Evolutionary conservation across 2,329 filamentous ascomycete genomes (phyloP).

Genomic region (Sarocladiaceae sp.): DNA sequence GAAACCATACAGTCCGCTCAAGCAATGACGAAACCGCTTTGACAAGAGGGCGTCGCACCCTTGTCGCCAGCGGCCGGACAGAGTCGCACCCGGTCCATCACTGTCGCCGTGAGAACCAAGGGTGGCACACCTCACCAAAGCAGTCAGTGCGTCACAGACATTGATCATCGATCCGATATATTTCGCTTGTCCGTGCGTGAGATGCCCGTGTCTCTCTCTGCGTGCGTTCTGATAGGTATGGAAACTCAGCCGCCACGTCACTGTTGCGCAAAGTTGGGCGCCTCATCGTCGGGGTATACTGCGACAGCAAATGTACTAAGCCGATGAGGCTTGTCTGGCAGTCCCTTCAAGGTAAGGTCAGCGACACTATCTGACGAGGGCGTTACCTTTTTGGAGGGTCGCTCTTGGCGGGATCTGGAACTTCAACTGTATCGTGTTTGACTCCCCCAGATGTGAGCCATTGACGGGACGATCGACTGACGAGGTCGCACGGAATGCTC

Average conservation of each 20-base stretch:
- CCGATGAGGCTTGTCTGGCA: background rate
- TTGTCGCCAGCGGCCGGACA: constrained; percentile 1
- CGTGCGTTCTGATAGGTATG: background rate
- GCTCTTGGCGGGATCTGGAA: constrained; percentile 5
- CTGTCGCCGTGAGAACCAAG: constrained; percentile 1
- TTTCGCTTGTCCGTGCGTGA: too few species aligned
- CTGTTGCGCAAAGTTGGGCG: background rate
- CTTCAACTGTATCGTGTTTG: background rate
- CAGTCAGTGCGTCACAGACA: constrained; percentile 3
- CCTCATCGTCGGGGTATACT: too few species aligned
- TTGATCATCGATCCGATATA: background rate
- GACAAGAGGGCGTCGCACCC: background rate
- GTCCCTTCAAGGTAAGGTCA: background rate
- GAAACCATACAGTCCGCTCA: background rate
- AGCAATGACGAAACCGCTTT: constrained; percentile 7
- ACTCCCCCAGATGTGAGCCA: too few species aligned
- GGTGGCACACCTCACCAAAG: background rate
- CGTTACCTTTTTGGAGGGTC: background rate
- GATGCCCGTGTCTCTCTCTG: background rate
- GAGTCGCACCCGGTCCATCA: constrained; percentile 1
- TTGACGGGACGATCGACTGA: background rate
- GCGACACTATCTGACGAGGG: background rate
- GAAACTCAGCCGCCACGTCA: constrained; percentile 1
- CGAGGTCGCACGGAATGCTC: background rate
- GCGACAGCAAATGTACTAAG: too few species aligned